Conservation (phyloP, 306 rosid species). For the Myrica gale region DNA sequence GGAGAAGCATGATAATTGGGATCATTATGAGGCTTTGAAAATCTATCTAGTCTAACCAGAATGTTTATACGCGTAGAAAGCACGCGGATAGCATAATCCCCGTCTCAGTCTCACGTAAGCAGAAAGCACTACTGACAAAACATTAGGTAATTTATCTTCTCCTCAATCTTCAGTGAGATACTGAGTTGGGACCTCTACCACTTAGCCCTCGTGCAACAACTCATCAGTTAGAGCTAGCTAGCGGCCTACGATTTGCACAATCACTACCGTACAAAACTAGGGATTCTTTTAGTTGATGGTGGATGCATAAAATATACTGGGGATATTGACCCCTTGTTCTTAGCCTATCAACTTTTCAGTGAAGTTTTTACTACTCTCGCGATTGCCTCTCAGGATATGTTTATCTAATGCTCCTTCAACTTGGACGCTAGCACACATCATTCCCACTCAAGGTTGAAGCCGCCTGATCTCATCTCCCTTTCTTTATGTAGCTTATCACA, state of each 20-base stretch:
- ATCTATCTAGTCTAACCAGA: slow-evolving; percentile 22
- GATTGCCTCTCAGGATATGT: neutral
- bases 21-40: slow-evolving; percentile 50
- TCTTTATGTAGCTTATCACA: neutral
- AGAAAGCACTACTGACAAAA: slow-evolving; percentile 23
- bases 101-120: slow-evolving; percentile 51
- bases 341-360: too few relatives aligned
- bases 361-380: too few relatives aligned
- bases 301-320: too few relatives aligned
- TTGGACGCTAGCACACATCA: neutral
- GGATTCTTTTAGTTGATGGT: too few relatives aligned
- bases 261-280: too few relatives aligned
- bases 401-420: neutral
- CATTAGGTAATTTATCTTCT: neutral
- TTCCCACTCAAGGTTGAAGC: neutral
- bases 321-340: too few relatives aligned
- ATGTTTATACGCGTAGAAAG: slow-evolving; percentile 29
- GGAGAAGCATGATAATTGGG: slow-evolving; percentile 35
- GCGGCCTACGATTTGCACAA: too few relatives aligned
- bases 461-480: neutral
- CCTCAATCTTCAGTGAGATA: neutral
- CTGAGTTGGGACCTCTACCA: neutral
- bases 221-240: neutral
- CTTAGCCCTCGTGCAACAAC: neutral
- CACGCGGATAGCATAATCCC: slow-evolving; percentile 46